Conservation (phyloP, 371 early-diverging fungal genomes). For the Mucor saturninus region DNA sequence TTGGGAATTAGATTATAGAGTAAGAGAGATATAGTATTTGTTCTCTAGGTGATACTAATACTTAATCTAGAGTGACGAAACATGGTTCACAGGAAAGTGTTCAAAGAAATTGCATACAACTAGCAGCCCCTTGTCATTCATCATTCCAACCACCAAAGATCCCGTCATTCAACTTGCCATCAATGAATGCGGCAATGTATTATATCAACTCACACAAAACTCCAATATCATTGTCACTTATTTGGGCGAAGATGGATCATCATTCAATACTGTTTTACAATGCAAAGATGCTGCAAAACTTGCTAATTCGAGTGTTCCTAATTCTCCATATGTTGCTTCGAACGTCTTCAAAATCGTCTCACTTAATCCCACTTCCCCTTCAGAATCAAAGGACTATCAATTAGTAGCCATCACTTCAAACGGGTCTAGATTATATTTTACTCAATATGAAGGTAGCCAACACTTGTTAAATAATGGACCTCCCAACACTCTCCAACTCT, state of each 20-base stretch:
- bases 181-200: constrained; percentile 51
- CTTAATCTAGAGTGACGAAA: constrained; percentile 61
- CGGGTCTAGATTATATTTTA: constrained; percentile 78
- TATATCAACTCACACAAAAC: constrained; percentile 46
- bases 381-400: constrained; percentile 64
- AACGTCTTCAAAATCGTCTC: constrained; percentile 61
- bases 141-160: constrained; percentile 35
- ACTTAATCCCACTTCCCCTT: constrained; percentile 62
- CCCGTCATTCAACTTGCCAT: constrained; percentile 63
- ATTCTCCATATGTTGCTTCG: constrained; percentile 37
- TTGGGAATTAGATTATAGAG: constrained; percentile 89
- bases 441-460: constrained; percentile 34
- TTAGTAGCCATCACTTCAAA: constrained; percentile 74
- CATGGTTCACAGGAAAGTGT: constrained; percentile 83
- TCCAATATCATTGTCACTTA: constrained; percentile 68
- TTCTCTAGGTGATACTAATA: background rate
- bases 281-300: constrained; percentile 32
- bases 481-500: constrained; percentile 59
- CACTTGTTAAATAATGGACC: constrained; percentile 6
- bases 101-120: constrained; percentile 56
- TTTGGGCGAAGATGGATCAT: constrained; percentile 31
- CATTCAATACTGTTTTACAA: constrained; percentile 24
- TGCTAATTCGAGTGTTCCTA: constrained; percentile 50
- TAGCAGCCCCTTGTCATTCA: constrained; percentile 9
- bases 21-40: constrained; percentile 21